Evolutionary conservation across 2,329 filamentous ascomycete species (phyloP).

Genomic region (Calonectria leucothoes): DNA sequence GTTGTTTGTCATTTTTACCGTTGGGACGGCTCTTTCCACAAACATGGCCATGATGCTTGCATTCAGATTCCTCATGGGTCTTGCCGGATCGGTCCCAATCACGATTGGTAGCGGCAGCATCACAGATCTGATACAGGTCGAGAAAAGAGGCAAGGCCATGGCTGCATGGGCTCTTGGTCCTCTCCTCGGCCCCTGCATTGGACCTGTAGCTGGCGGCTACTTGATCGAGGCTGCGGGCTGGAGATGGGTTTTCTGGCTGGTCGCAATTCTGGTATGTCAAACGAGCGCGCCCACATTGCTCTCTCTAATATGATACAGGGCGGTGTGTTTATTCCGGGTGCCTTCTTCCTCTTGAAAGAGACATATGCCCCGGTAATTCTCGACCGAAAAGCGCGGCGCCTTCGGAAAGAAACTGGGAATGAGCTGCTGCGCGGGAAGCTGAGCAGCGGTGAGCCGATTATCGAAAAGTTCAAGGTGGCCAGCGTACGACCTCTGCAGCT

Average conservation of each 20-base stretch:
- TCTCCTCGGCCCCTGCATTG: conserved; percentile 67
- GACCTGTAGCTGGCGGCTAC: conserved; percentile 58
- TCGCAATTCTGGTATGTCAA: conserved; percentile 43
- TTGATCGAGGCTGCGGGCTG: conserved; percentile 56
- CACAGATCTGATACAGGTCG: conserved; percentile 70
- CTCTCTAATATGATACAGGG: conserved; percentile 19
- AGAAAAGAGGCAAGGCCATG: conserved; percentile 72
- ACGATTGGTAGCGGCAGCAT: conserved; percentile 76
- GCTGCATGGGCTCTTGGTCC: conserved; percentile 73
- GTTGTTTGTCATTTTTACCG: conserved; percentile 64
- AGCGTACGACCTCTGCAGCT: conserved; percentile 72
- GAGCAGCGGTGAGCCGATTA: conserved; percentile 9
- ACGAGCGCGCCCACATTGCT: fast-evolving
- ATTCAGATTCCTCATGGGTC: conserved; percentile 70
- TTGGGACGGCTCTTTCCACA: conserved; percentile 58
- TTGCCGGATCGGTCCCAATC: conserved; percentile 71
- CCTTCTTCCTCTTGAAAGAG: conserved; percentile 64
- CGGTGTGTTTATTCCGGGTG: conserved; percentile 45
- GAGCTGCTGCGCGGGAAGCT: conserved; percentile 57
- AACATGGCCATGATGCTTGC: conserved; percentile 72
- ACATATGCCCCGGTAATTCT: conserved; percentile 69
- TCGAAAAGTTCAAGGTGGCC: conserved; percentile 60
- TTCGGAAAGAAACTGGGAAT: conserved; percentile 64
- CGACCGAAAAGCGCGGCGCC: conserved; percentile 64
- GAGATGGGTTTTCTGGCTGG: conserved; percentile 58